Percentiles rank a stretch among this genome's conserved stretches.
Conservation (phyloP, 352 stramenopile species). For the Peronospora tabacina region DNA sequence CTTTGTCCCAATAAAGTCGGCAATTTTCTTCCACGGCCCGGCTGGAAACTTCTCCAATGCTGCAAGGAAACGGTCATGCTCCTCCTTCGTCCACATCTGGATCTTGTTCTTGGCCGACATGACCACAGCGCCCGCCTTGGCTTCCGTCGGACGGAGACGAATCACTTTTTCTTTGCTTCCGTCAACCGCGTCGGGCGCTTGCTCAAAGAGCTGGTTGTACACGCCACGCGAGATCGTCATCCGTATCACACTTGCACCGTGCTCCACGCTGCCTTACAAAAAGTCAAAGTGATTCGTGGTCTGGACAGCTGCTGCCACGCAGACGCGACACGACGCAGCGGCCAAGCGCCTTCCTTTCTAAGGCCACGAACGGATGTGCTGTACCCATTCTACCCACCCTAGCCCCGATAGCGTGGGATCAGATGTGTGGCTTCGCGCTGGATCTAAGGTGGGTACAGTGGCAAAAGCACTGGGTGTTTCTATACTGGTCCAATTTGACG, state of each 20-base stretch:
- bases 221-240: constrained; percentile 83
- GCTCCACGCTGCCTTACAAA: not conserved
- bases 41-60: constrained; percentile 80
- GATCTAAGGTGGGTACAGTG: constrained; percentile 21
- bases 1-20: constrained; percentile 77
- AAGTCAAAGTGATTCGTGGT: constrained; percentile 11
- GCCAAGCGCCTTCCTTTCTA: constrained; percentile 3
- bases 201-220: constrained; percentile 81
- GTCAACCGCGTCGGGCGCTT: constrained; percentile 26
- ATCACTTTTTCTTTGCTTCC: constrained; percentile 56
- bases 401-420: not conserved
- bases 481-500: constrained; percentile 6
- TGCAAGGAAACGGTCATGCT: constrained; percentile 80
- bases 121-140: constrained; percentile 68
- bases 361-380: constrained; percentile 16
- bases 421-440: constrained; percentile 15
- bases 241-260: no score
- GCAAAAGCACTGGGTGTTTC: constrained; percentile 1
- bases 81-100: constrained; percentile 82
- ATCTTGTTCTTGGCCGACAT: constrained; percentile 79
- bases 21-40: constrained; percentile 82
- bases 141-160: constrained; percentile 64
- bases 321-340: constrained; percentile 7
- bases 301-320: not conserved
- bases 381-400: constrained; percentile 24